A percentile compares a stretch with the other conserved stretches of the same genome.
Conservation (phyloP, 257 asterid species). For the Scutellaria baicalensis region DNA sequence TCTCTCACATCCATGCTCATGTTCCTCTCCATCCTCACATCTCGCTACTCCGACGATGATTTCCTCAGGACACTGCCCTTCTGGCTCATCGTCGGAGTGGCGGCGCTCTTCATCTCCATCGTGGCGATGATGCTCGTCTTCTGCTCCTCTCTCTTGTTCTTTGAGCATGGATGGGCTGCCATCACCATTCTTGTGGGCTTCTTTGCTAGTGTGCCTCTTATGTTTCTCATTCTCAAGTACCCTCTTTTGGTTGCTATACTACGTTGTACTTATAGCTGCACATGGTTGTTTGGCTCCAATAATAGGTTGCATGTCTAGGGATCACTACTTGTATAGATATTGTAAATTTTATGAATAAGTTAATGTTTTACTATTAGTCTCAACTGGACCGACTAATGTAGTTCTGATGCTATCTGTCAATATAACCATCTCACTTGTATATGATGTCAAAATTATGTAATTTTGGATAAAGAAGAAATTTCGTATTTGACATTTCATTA, state of each 20-base stretch:
- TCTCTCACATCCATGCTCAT: conserved; percentile 24
- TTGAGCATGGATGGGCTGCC: conserved; percentile 13
- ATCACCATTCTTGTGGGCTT: not conserved
- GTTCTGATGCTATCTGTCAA: too few species aligned
- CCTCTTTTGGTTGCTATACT: conserved; percentile 11
- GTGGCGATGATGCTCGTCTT: conserved; percentile 31
- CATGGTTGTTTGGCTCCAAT: conserved; percentile 11
- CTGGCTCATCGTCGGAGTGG: conserved; percentile 23
- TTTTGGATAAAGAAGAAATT: too few species aligned
- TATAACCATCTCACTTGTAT: too few species aligned
- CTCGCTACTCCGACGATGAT: conserved; percentile 25
- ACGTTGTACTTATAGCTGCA: conserved; percentile 14
- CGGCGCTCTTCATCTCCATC: conserved; percentile 24
- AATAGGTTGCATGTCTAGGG: conserved; percentile 7
- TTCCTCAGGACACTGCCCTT: conserved; percentile 26
- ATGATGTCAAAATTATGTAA: too few species aligned
- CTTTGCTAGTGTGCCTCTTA: conserved; percentile 15
- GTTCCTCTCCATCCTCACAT: conserved; percentile 32
- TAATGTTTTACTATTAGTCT: too few species aligned
- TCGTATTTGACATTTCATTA: too few species aligned
- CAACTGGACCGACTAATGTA: too few species aligned
- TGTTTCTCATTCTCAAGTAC: conserved; percentile 19
- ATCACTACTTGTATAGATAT: too few species aligned
- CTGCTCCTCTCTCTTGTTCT: conserved; percentile 13
- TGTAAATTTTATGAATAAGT: too few species aligned